phyloP scores from a whole-genome alignment of 169 alveolate species.

The Eimeria nieschulzi region DNA sequence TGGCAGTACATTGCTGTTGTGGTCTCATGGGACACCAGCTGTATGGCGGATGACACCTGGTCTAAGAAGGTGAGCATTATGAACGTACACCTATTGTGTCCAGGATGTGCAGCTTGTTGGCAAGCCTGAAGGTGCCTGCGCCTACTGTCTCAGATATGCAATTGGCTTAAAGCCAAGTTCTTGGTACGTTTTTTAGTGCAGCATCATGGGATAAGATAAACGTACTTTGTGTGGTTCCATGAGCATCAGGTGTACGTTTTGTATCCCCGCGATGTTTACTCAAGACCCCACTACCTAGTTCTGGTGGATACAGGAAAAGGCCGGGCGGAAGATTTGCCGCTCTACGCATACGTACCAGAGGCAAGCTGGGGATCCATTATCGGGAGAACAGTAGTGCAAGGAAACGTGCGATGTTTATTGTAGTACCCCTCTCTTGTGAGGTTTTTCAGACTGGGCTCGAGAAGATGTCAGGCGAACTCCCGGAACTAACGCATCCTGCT shows the following conservation, averaged over 20 bases:
- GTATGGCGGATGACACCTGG: conserved; percentile 65
- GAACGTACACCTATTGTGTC: no score
- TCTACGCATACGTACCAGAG: conserved; percentile 70
- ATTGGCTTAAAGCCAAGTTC: no score
- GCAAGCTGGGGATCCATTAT: conserved; percentile 2
- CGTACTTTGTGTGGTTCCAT: neutral
- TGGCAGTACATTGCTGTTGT: conserved; percentile 67
- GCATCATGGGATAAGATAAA: neutral
- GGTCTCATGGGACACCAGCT: conserved; percentile 61
- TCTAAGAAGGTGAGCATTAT: conserved; percentile 30
- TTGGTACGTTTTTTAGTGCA: no score
- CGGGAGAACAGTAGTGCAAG: neutral
- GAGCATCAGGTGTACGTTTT: conserved; percentile 38
- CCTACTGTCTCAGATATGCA: no score
- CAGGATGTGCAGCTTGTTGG: no score
- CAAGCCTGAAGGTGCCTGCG: no score
- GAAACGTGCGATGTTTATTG: neutral
- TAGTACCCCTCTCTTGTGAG: neutral
- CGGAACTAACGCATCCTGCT: neutral
- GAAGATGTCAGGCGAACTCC: neutral
- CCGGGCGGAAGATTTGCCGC: conserved; percentile 2
- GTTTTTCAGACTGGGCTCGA: conserved; percentile 38
- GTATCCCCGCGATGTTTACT: conserved; percentile 13
- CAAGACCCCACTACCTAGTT: conserved; percentile 56
- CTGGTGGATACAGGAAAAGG: conserved; percentile 29